phyloP scores from a whole-genome alignment of 768 basidiomycete species.

The Pisolithus tinctorius region DNA sequence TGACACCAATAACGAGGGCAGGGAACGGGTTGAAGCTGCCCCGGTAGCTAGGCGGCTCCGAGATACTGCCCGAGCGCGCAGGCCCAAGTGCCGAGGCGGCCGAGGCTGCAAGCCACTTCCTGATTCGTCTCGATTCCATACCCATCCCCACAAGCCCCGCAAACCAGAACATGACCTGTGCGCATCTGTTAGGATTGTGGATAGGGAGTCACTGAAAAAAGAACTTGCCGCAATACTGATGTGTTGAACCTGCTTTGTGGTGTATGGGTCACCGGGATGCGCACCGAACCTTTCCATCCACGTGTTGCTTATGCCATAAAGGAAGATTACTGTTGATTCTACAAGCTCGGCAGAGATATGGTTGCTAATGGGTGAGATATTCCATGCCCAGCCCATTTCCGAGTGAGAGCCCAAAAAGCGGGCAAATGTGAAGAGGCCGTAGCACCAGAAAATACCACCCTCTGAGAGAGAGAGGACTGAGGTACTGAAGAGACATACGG shows the following conservation, averaged over 20 bases:
- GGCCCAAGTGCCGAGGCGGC: slow-evolving; percentile 33
- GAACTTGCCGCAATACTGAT: slow-evolving; percentile 78
- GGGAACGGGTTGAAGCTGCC: slow-evolving; percentile 89
- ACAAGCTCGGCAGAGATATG: slow-evolving; percentile 66
- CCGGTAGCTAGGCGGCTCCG: slow-evolving; percentile 67
- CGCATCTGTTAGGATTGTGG: neutral
- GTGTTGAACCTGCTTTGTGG: slow-evolving; percentile 89
- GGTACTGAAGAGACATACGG: neutral
- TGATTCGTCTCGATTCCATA: slow-evolving; percentile 71
- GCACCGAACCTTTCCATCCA: slow-evolving; percentile 98
- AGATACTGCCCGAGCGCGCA: slow-evolving; percentile 28
- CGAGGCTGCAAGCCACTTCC: slow-evolving; percentile 66
- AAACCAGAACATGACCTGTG: slow-evolving; percentile 88
- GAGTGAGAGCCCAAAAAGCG: slow-evolving; percentile 90
- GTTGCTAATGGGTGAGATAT: slow-evolving; percentile 48
- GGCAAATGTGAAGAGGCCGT: slow-evolving; percentile 83
- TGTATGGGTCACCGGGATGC: slow-evolving; percentile 71
- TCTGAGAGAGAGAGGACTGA: slow-evolving; percentile 36
- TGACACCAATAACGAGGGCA: slow-evolving; percentile 88
- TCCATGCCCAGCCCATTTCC: slow-evolving; percentile 94
- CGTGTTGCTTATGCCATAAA: slow-evolving; percentile 86
- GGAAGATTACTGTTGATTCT: slow-evolving; percentile 76
- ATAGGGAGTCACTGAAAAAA: neutral
- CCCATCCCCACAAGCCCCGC: slow-evolving; percentile 86
- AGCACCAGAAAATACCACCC: slow-evolving; percentile 90